Evolutionary conservation across 805 yeast species (phyloP), one percentile per base, ranked within the genome.

Genomic region (Priceomyces haplophilus): DNA sequence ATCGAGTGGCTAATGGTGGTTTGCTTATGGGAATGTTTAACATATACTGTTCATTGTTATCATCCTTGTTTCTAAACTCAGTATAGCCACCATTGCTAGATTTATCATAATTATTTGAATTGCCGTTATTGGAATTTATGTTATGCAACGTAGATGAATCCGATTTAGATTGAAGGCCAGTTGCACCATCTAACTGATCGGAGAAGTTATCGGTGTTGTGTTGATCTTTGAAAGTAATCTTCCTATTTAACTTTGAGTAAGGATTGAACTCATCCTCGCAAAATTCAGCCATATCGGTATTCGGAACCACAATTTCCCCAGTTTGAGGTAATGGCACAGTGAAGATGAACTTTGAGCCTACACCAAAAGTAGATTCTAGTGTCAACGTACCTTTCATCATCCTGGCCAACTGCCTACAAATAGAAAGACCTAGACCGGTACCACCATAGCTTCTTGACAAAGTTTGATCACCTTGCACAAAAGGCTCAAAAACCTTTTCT

Each of bases 401-500:
- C 27, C 76, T 78, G 0, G 97, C 96, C 46, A 93, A 76, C 62
- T 91, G 97, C 45, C 88, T 74, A 64, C 97, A 93, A 55, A 91
- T 91, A 1, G 82, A 75, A 34, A 91, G 74, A 1, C 99, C 99
- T 37, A 91, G 71, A 2, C 98, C 99, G 0, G 97, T 93, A 51
- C 99, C 99, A 45, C 98, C 97, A 57, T 85, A 83, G 44, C 90
- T 87, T 56, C 96, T 75, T 4, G 96, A 86, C 20, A 88, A 71
- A 0, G 97, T 88, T 61, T 89, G 96, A 57, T 91, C 98, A 41
- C 98, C 99, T 66, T 91, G 99, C 15, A 90, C 89, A 69, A 91
- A 91, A 1, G 98, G 97, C 55, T 93, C 97, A 62, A 91, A 91
- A 1, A 91, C 95, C 47, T 85, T 80, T 34, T 81, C 81, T 55